phyloP scores from a whole-genome alignment of 1,284 basidiomycete species.

The Ganoderma boninense region DNA sequence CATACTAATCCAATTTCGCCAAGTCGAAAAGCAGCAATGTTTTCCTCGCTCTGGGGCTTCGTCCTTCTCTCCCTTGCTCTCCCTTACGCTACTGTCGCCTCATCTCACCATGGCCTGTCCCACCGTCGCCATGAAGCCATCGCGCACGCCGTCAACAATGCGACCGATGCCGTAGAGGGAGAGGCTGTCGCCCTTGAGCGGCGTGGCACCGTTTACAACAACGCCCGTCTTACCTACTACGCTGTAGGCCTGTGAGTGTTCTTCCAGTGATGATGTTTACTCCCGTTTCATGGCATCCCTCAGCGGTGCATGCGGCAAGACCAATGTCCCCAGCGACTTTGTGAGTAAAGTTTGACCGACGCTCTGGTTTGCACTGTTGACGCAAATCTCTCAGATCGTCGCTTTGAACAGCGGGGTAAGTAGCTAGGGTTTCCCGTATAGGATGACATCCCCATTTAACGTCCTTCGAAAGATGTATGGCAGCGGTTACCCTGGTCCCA shows the following conservation, averaged over 20 bases:
- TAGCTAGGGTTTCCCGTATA: constrained; percentile 45
- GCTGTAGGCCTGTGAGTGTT: constrained; percentile 43
- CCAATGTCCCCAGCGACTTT: constrained; percentile 55
- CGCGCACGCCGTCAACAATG: constrained; percentile 23
- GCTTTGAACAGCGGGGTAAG: constrained; percentile 30
- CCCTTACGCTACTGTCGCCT: constrained; percentile 39
- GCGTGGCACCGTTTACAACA: constrained; percentile 34
- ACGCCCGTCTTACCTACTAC: constrained; percentile 56
- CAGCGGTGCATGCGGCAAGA: constrained; percentile 64
- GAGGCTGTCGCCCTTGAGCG: constrained; percentile 23
- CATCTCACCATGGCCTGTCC: constrained; percentile 30
- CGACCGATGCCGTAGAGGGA: constrained; percentile 23
- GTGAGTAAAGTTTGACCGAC: constrained; percentile 48
- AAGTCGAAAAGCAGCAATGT: constrained; percentile 27
- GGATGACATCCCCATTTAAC: constrained; percentile 50
- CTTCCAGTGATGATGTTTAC: not conserved
- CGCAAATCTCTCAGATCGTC: constrained; percentile 26
- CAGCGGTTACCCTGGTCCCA: constrained; percentile 62
- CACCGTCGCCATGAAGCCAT: constrained; percentile 42
- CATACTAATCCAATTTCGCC: constrained; percentile 10
- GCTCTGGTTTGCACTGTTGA: constrained; percentile 4
- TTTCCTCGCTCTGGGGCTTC: constrained; percentile 38
- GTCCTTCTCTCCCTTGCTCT: constrained; percentile 41
- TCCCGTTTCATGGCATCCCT: not conserved
- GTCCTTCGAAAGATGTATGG: constrained; percentile 55